Evolutionary conservation across 2,329 filamentous ascomycete genomes (phyloP).

Genomic region (Pleoardoris graminearum): DNA sequence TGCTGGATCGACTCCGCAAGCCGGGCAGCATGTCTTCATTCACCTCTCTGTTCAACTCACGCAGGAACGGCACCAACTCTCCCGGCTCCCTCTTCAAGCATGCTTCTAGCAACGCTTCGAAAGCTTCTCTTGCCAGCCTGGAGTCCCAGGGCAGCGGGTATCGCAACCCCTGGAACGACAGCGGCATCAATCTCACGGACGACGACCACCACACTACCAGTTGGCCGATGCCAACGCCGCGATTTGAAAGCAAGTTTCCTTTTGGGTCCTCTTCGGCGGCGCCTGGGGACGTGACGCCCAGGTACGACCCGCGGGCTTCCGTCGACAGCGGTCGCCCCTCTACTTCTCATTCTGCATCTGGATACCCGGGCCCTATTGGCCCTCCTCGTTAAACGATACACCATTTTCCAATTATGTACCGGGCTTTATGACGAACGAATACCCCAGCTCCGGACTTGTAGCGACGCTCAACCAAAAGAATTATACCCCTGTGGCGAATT

Average conservation of each 20-base stretch:
- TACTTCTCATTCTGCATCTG: conserved; percentile 95
- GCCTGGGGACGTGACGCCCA: conserved; percentile 80
- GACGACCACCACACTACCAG: conserved; percentile 64
- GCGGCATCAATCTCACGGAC: conserved; percentile 89
- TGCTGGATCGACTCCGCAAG: conserved; percentile 92
- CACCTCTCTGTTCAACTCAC: conserved; percentile 91
- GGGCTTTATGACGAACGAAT: conserved; percentile 43
- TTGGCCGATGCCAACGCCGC: conserved; percentile 46
- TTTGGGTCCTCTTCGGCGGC: conserved; percentile 57
- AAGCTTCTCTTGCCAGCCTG: conserved; percentile 92
- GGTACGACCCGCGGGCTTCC: conserved; percentile 80
- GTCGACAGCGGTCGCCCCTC: conserved; percentile 90
- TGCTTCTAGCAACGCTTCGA: conserved; percentile 85
- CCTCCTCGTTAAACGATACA: conserved; percentile 75
- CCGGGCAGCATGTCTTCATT: conserved; percentile 93
- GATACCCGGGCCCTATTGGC: conserved; percentile 91
- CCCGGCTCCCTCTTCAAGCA: conserved; percentile 81
- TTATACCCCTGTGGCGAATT: conserved; percentile 46
- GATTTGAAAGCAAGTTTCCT: conserved; percentile 64
- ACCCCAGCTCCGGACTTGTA: conserved; percentile 35
- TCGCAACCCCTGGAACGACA: conserved; percentile 97
- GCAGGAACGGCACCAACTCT: conserved; percentile 89
- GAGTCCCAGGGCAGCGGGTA: conserved; percentile 95
- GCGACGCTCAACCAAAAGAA: conserved; percentile 45
- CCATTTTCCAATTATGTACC: conserved; percentile 40